phyloP scores from a whole-genome alignment of 495 filamentous ascomycete species.

The Aspergillus taichungensis region DNA sequence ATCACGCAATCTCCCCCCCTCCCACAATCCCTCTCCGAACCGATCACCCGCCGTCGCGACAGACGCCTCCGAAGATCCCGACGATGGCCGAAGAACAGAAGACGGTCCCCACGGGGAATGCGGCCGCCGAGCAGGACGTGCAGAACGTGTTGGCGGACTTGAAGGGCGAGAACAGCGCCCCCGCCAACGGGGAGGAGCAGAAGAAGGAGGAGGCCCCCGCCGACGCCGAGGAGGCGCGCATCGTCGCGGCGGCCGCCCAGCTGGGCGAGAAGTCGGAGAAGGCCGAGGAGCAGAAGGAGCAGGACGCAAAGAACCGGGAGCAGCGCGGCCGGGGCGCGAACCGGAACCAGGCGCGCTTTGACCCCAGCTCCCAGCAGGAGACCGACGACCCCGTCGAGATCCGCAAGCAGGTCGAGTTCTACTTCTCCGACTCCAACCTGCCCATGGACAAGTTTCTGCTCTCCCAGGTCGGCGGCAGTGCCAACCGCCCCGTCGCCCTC shows the following conservation, averaged over 20 bases:
- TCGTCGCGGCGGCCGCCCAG: slow-evolving; percentile 37
- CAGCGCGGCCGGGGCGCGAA: slow-evolving; percentile 7
- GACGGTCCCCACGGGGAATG: slow-evolving; percentile 22
- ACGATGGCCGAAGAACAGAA: slow-evolving; percentile 39
- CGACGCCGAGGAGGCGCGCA: slow-evolving; percentile 35
- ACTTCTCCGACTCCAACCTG: slow-evolving; percentile 91
- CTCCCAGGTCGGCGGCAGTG: slow-evolving; percentile 58
- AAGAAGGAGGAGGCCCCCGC: slow-evolving; percentile 17
- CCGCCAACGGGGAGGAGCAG: slow-evolving; percentile 14
- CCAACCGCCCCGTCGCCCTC: slow-evolving; percentile 72
- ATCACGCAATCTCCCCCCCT: not conserved
- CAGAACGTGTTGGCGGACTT: slow-evolving; percentile 39
- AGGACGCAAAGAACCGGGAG: too few relatives aligned
- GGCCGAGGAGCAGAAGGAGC: slow-evolving; percentile 22
- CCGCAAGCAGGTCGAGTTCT: slow-evolving; percentile 90
- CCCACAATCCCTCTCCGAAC: not conserved
- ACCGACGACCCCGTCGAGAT: slow-evolving; percentile 69
- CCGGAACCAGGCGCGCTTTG: slow-evolving; percentile 51
- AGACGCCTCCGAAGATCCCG: too few relatives aligned
- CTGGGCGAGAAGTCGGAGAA: slow-evolving; percentile 36
- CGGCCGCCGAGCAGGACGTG: slow-evolving; percentile 38
- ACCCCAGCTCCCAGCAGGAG: slow-evolving; percentile 51
- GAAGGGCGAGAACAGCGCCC: slow-evolving; percentile 29
- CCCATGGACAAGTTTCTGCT: slow-evolving; percentile 81
- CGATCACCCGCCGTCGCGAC: slow-evolving; percentile 1